phyloP scores from a whole-genome alignment of 2,329 filamentous ascomycete species.

The Lasiodiplodia sp. region DNA sequence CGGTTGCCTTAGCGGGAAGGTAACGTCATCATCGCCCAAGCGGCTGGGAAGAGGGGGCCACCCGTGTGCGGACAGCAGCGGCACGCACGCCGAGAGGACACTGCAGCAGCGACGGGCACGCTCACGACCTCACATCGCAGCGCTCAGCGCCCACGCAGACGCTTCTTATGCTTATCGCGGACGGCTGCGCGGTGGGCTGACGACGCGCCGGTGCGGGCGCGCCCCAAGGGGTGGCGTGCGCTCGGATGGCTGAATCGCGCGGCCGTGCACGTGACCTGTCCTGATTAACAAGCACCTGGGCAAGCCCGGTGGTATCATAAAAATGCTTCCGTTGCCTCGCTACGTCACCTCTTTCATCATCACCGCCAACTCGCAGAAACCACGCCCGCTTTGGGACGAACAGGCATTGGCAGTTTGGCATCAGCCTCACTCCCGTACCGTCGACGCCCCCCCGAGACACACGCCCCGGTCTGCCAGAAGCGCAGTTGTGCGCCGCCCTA shows the following conservation, averaged over 20 bases:
- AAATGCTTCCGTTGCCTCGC: slow-evolving; percentile 31
- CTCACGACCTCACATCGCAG: not conserved
- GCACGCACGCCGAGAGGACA: slow-evolving; percentile 3
- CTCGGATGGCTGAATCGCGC: slow-evolving; percentile 20
- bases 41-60: slow-evolving; percentile 20
- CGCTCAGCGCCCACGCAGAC: not conserved
- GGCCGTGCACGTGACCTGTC: slow-evolving; percentile 14
- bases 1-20: slow-evolving; percentile 17
- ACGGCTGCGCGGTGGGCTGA: slow-evolving; percentile 16
- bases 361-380: slow-evolving; percentile 30
- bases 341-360: slow-evolving; percentile 31
- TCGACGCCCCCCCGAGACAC: slow-evolving; percentile 27
- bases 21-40: slow-evolving; percentile 19
- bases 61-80: slow-evolving; percentile 3
- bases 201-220: slow-evolving; percentile 8
- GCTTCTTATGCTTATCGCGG: slow-evolving; percentile 17
- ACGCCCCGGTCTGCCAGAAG: slow-evolving; percentile 12
- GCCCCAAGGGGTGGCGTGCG: slow-evolving; percentile 21
- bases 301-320: slow-evolving; percentile 26
- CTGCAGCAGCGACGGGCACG: not conserved
- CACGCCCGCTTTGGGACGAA: slow-evolving; percentile 30
- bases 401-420: slow-evolving; percentile 30
- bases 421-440: slow-evolving; percentile 30
- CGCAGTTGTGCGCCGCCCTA: slow-evolving; percentile 25
- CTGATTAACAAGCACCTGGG: slow-evolving; percentile 22